Conservation (phyloP, 2,329 filamentous ascomycete species). For the Grosmannia clavigera region DNA sequence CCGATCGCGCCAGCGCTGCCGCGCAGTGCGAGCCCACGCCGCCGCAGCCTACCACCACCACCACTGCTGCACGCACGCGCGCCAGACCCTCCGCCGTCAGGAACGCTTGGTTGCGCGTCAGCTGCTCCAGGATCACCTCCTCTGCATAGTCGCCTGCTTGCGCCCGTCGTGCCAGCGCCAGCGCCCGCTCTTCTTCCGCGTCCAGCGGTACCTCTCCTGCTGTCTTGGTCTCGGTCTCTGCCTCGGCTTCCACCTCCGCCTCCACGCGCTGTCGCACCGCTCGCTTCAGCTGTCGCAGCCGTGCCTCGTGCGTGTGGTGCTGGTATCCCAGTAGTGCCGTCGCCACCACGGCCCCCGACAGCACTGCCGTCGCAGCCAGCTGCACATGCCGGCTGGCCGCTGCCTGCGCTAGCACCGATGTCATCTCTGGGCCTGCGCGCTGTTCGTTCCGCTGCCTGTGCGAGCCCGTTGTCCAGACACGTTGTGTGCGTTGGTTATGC, state of each 20-base stretch:
- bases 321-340: conserved; percentile 51
- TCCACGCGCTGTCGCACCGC: conserved; percentile 20
- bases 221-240: conserved; percentile 9
- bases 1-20: conserved; percentile 75
- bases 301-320: conserved; percentile 40
- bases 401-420: conserved; percentile 31
- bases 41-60: conserved; percentile 85
- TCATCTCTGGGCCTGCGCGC: conserved; percentile 11
- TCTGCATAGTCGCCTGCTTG: conserved; percentile 54
- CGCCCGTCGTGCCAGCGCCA: conserved; percentile 44
- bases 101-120: conserved; percentile 87
- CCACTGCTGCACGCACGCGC: conserved; percentile 68
- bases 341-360: conserved; percentile 48
- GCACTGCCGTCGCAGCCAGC: conserved; percentile 57
- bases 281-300: conserved; percentile 43
- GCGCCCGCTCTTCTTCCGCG: conserved; percentile 49
- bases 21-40: conserved; percentile 90
- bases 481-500: background rate
- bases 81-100: conserved; percentile 68
- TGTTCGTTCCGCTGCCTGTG: background rate
- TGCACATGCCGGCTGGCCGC: conserved; percentile 40
- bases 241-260: conserved; percentile 11
- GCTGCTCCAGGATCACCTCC: conserved; percentile 85
- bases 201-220: conserved; percentile 25
- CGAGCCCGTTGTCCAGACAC: background rate